Evolutionary conservation across 768 basidiomycete species (phyloP), one percentile per base, ranked within the genome.

Genomic region (Leccinum truebloodii): DNA sequence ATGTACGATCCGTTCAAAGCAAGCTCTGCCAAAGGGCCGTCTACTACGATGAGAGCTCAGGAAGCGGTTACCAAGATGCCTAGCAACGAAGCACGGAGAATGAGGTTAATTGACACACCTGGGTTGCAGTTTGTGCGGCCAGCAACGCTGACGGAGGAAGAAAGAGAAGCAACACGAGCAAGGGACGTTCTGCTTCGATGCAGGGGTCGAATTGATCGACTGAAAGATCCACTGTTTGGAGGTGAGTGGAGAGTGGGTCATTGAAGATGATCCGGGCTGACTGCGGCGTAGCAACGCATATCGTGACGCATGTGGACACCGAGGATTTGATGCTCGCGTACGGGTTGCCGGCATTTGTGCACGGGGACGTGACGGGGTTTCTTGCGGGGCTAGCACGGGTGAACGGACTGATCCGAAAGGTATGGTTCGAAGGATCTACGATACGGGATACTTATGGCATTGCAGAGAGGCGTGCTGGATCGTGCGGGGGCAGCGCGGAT

Each of bases 291-390:
- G 92, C 90, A 58, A 73, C 81, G 18, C 81, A 89, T 63, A 83
- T 97, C 60, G 80, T 95, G 24, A 72, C 82, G 39, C 83, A 85
- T 28, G 85, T 90, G 3, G 84, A 83, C 65, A 75, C 82, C 34
- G 88, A 95, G 69, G 95, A 96, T 72, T 79, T 97, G 46, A 95
- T 95, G 90, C 75, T 96, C n/a, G 77, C 87, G 53, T 96, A 95
- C 77, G 86, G 82, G 65, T 78, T 94, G 14, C 91, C 95, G 3
- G 91, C 88, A 8, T 95, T 95, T 72, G 65, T 82, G 9, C 78
- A 79, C 50, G 87, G 88, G 3, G 86, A 95, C 66, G 70, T 81
- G 6, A 79, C 80, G 24, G 86, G 88, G 0, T 95, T 96, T 81
- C 79, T 97, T 39, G 80, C 86, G 26, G 86, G 85, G 51, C 75